Evolutionary conservation across 2,329 filamentous ascomycete genomes (phyloP).

Genomic region (Xylaria digitata): DNA sequence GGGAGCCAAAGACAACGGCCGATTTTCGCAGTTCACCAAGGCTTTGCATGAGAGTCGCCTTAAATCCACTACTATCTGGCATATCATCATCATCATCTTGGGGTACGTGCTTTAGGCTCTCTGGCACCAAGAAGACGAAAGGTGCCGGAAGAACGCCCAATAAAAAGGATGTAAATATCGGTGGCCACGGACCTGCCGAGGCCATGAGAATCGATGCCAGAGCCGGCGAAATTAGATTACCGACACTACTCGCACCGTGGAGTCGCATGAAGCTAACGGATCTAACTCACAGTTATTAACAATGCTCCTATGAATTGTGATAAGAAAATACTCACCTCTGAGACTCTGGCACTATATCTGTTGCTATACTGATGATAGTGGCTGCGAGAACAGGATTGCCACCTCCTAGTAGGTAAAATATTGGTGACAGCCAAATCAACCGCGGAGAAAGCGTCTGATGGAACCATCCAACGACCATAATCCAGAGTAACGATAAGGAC

Average conservation of each 20-base stretch:
- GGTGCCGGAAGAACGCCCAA: conserved; percentile 36
- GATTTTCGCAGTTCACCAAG: conserved; percentile 42
- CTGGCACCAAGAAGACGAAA: conserved; percentile 46
- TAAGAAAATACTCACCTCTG: conserved; percentile 47
- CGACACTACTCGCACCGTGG: conserved; percentile 48
- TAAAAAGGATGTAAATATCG: conserved; percentile 46
- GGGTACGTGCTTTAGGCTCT: conserved; percentile 41
- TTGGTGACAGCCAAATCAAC: conserved; percentile 51
- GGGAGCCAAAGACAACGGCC: conserved; percentile 38
- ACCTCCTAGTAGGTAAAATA: conserved; percentile 52
- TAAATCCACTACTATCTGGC: conserved; percentile 8
- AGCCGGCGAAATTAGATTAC: conserved; percentile 53
- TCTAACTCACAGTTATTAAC: conserved; percentile 42
- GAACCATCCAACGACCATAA: conserved; percentile 52
- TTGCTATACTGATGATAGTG: conserved; percentile 51
- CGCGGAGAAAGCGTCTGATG: conserved; percentile 49
- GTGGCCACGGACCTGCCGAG: conserved; percentile 48
- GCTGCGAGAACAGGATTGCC: conserved; percentile 51
- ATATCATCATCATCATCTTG: neutral
- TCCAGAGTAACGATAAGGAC: conserved; percentile 44
- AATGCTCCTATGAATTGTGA: neutral
- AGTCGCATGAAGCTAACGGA: conserved; percentile 53
- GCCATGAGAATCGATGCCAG: conserved; percentile 53
- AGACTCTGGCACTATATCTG: conserved; percentile 53
- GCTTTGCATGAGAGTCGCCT: conserved; percentile 21